These are phyloP conservation scores for Penicillium sumatraense DNA, from an alignment of 2,329 filamentous ascomycete genomes.

Conservation along the genomic window DNA sequence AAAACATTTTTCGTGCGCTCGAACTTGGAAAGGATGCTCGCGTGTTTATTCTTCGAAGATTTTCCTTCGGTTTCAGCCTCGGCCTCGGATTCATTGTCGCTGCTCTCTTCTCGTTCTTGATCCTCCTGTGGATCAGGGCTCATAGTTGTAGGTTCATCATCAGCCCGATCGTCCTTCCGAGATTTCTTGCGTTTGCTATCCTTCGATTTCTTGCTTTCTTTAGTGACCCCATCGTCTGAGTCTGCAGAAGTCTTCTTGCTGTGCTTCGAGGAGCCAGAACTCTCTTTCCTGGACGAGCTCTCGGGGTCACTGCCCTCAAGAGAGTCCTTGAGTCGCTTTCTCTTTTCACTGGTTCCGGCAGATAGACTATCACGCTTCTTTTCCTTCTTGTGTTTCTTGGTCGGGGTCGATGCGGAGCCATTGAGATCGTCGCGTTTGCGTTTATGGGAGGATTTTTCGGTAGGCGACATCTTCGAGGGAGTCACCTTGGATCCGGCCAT, in stretches of 20 bases:
- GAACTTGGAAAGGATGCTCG: slow-evolving; percentile 45
- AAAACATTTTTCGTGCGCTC: slow-evolving; percentile 37
- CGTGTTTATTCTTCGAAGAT: slow-evolving; percentile 37
- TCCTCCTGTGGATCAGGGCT: slow-evolving; percentile 6
- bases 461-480: slow-evolving; percentile 31
- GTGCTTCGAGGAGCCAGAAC: slow-evolving; percentile 32
- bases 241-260: slow-evolving; percentile 32
- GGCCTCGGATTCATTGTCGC: slow-evolving; percentile 31
- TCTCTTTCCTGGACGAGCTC: slow-evolving; percentile 30
- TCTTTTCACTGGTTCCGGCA: slow-evolving; percentile 31
- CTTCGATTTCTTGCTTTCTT: slow-evolving; percentile 40
- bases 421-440: slow-evolving; percentile 40
- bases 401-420: slow-evolving; percentile 34
- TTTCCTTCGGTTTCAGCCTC: slow-evolving; percentile 15
- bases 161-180: slow-evolving; percentile 10
- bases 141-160: slow-evolving; percentile 35
- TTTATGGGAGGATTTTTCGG: slow-evolving; percentile 32
- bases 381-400: slow-evolving; percentile 46
- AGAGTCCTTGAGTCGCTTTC: slow-evolving; percentile 25
- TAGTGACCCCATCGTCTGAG: slow-evolving; percentile 21
- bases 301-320: slow-evolving; percentile 39
- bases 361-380: slow-evolving; percentile 31
- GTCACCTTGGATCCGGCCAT: slow-evolving; percentile 55
- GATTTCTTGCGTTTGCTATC: slow-evolving; percentile 41
- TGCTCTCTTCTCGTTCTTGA: slow-evolving; percentile 8